A percentile compares a stretch with the other conserved stretches of the same genome.
Evolutionary conservation across 345 rosid species (phyloP).

Genomic region (Rhizophora mangle): DNA sequence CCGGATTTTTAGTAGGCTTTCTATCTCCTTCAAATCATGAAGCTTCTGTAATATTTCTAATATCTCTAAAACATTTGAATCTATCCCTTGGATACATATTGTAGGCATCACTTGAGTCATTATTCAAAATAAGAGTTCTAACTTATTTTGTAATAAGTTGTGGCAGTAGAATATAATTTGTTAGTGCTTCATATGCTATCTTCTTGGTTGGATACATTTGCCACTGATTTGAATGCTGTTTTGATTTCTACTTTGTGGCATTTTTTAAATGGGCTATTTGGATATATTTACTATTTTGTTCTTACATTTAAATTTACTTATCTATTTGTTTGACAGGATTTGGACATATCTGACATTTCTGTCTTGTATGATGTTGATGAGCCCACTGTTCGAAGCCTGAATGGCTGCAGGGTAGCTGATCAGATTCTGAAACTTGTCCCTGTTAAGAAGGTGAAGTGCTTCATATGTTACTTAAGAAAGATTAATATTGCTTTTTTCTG

Average conservation of each 20-base stretch:
- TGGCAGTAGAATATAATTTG: neutral
- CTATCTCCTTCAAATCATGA: too few species aligned
- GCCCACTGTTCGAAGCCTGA: constrained; percentile 29
- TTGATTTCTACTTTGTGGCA: neutral
- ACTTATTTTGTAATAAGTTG: neutral
- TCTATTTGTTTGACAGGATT: constrained; percentile 48
- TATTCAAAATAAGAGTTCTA: neutral
- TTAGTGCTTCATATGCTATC: too few species aligned
- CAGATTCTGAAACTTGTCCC: constrained; percentile 31
- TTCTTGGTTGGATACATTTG: too few species aligned
- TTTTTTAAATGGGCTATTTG: neutral
- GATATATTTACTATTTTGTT: neutral
- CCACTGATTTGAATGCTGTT: too few species aligned
- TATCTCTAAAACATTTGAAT: neutral
- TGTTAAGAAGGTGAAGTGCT: constrained; percentile 13
- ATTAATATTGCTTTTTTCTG: too few species aligned
- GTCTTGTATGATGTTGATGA: constrained; percentile 21
- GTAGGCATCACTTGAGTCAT: neutral
- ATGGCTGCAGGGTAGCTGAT: constrained; percentile 35
- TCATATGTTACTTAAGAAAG: too few species aligned
- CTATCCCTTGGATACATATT: neutral
- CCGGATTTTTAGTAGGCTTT: neutral
- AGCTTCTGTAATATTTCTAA: neutral
- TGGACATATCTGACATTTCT: constrained; percentile 58
- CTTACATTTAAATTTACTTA: neutral